Conservation (phyloP, 257 asterid species). For the Lycium barbarum region DNA sequence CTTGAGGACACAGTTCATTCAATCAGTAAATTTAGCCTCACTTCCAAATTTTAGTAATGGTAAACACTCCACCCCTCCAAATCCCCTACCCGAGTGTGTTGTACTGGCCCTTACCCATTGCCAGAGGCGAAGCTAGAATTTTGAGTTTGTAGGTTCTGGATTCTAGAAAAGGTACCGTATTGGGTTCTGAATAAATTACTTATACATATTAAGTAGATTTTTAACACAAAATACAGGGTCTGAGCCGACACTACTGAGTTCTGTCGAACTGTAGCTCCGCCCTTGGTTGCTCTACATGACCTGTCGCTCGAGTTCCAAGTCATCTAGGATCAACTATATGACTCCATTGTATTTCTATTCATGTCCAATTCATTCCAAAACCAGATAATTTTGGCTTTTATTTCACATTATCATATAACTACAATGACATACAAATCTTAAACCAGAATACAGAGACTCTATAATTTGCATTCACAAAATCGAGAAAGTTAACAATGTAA, state of each 20-base stretch:
- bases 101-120: background rate
- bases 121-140: background rate
- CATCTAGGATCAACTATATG: slow-evolving; percentile 8
- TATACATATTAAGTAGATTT: background rate
- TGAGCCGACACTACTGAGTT: background rate
- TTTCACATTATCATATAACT: background rate
- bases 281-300: background rate
- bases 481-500: background rate
- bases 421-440: background rate
- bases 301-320: background rate
- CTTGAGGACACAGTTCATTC: background rate
- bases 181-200: background rate
- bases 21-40: background rate
- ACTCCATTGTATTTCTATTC: background rate
- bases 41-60: background rate
- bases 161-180: background rate
- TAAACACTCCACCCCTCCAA: background rate
- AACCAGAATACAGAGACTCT: background rate
- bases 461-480: background rate
- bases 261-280: background rate
- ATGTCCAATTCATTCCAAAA: slow-evolving; percentile 17
- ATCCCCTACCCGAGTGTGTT: background rate
- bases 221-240: background rate
- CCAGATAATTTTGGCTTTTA: background rate
- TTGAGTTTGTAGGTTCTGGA: background rate